Percentiles rank a stretch among this genome's conserved stretches.
These are phyloP conservation scores for Fusarium hainanense DNA, from an alignment of 2,329 filamentous ascomycete genomes.

Conservation along the genomic window DNA sequence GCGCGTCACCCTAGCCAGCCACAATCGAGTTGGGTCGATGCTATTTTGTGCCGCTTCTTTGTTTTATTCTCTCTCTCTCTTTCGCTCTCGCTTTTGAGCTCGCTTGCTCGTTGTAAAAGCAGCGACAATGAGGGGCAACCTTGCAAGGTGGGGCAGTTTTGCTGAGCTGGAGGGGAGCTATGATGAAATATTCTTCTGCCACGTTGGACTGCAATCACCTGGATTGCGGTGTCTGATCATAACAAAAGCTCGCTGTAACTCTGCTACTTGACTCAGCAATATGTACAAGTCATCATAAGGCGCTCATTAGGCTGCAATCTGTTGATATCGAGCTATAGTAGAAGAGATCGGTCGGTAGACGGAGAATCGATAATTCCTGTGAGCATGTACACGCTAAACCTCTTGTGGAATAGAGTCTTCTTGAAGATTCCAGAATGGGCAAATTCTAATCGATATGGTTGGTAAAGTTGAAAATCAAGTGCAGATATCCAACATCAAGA, in stretches of 20 bases:
- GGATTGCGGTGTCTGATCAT: constrained; percentile 11
- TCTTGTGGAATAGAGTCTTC: constrained; percentile 47
- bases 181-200: constrained; percentile 45
- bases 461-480: constrained; percentile 32
- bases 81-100: constrained; percentile 30
- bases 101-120: constrained; percentile 54
- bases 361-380: constrained; percentile 36
- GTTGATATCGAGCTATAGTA: constrained; percentile 9
- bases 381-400: constrained; percentile 42
- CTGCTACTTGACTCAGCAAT: background rate
- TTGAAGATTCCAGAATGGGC: constrained; percentile 58
- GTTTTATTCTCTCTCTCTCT: background rate
- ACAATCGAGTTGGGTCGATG: background rate
- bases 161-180: constrained; percentile 43
- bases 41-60: constrained; percentile 4
- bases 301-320: constrained; percentile 6
- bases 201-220: constrained; percentile 33
- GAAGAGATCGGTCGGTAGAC: constrained; percentile 5
- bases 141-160: constrained; percentile 64
- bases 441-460: constrained; percentile 41
- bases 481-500: constrained; percentile 20
- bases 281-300: constrained; percentile 8
- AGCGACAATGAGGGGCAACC: constrained; percentile 72
- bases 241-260: background rate
- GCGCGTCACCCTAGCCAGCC: constrained; percentile 34